These are phyloP conservation scores for Yarrowia deformans DNA, from an alignment of 805 yeast species.

Conservation along the genomic window DNA sequence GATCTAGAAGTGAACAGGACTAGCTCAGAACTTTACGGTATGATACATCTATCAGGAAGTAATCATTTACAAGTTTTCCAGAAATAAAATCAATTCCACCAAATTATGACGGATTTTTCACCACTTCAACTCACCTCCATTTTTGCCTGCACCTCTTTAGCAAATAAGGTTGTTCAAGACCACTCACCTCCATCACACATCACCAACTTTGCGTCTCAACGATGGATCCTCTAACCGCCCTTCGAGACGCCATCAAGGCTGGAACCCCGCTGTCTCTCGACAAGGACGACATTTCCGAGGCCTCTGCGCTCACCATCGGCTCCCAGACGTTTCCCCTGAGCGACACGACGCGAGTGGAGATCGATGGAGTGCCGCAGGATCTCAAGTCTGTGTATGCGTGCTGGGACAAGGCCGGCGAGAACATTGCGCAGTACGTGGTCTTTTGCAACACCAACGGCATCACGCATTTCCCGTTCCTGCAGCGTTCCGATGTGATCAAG, in stretches of 20 bases:
- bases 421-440: constrained; percentile 81
- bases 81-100: constrained; percentile 41
- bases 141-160: too few species aligned
- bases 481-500: constrained; percentile 80
- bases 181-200: constrained; percentile 25
- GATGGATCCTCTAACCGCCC: constrained; percentile 48
- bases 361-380: constrained; percentile 42
- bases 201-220: constrained; percentile 13
- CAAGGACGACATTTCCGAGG: constrained; percentile 43
- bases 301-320: constrained; percentile 28
- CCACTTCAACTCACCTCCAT: constrained; percentile 30
- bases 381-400: constrained; percentile 74
- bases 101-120: neutral
- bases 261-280: constrained; percentile 45
- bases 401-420: constrained; percentile 75
- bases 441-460: constrained; percentile 71
- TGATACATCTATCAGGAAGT: too few species aligned
- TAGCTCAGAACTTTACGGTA: too few species aligned
- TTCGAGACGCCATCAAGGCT: constrained; percentile 49
- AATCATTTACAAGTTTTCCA: too few species aligned
- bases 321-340: constrained; percentile 7
- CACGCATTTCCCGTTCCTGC: constrained; percentile 78
- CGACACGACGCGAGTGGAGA: constrained; percentile 23
- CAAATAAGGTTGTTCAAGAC: constrained; percentile 61
- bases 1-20: too few species aligned